phyloP scores from a whole-genome alignment of 306 rosid species.

The Ormosia semicastrata region DNA sequence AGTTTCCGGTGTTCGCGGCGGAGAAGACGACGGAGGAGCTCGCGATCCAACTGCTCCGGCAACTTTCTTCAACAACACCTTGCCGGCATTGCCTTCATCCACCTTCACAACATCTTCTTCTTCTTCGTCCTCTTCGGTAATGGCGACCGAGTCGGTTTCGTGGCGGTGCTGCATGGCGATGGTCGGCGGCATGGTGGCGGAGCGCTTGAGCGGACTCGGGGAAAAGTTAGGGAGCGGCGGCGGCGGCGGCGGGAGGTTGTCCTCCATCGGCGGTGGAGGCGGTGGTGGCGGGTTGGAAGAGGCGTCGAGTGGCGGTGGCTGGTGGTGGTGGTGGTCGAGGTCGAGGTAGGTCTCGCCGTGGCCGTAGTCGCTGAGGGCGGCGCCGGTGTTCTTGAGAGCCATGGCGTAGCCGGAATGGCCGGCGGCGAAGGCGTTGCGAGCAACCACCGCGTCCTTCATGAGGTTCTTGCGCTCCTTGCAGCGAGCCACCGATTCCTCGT shows the following conservation, averaged over 20 bases:
- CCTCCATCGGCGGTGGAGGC: slow-evolving; percentile 52
- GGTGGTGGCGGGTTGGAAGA: slow-evolving; percentile 55
- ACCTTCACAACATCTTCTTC: slow-evolving; percentile 15
- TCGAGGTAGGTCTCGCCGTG: slow-evolving; percentile 63
- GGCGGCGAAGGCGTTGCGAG: slow-evolving; percentile 83
- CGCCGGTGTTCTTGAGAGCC: slow-evolving; percentile 78
- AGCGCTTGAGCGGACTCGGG: slow-evolving; percentile 61
- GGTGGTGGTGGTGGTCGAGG: slow-evolving; percentile 33
- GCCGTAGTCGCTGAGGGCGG: slow-evolving; percentile 78
- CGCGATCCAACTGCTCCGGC: slow-evolving; percentile 11
- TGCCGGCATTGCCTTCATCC: slow-evolving; percentile 11
- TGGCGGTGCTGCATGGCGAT: slow-evolving; percentile 35
- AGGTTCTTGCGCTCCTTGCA: slow-evolving; percentile 70
- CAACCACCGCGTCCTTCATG: slow-evolving; percentile 72
- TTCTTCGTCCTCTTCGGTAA: slow-evolving; percentile 47
- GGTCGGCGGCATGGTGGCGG: slow-evolving; percentile 68
- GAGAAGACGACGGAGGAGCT: slow-evolving; percentile 18
- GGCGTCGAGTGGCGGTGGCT: slow-evolving; percentile 50
- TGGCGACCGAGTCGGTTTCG: slow-evolving; percentile 28
- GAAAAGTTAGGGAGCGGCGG: slow-evolving; percentile 73
- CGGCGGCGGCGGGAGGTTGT: slow-evolving; percentile 61
- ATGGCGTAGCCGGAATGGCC: slow-evolving; percentile 75
- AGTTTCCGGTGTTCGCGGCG: slow-evolving; percentile 43
- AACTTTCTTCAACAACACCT: slow-evolving; percentile 18
- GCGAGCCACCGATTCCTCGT: slow-evolving; percentile 78